Conservation (phyloP, 2,329 filamentous ascomycete genomes). For the Kalaharituber pfeilii region DNA sequence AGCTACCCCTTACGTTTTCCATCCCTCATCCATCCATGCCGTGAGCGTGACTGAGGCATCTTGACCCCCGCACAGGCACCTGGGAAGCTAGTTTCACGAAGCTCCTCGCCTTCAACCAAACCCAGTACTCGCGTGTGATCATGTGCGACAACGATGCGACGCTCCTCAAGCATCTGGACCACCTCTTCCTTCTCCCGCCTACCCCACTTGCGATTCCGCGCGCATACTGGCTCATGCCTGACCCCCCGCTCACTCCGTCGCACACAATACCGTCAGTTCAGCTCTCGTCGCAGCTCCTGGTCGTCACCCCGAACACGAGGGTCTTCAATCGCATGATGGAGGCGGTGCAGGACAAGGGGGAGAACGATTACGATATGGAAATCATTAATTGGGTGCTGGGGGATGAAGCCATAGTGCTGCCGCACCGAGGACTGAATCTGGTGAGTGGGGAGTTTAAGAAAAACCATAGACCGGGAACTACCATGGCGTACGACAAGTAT, state of each 20-base stretch:
- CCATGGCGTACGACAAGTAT: constrained; percentile 31
- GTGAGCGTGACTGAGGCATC: background rate
- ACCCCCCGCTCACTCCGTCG: constrained; percentile 29
- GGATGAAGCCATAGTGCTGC: constrained; percentile 42
- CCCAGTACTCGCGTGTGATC: constrained; percentile 37
- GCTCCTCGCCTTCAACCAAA: constrained; percentile 50
- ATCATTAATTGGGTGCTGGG: constrained; percentile 46
- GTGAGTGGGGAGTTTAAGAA: constrained; percentile 45
- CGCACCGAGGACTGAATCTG: constrained; percentile 45
- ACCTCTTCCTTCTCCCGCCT: constrained; percentile 49
- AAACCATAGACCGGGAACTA: constrained; percentile 25
- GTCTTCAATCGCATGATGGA: constrained; percentile 33
- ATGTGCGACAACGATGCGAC: constrained; percentile 20
- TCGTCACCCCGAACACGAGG: constrained; percentile 39
- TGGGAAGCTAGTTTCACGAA: constrained; percentile 52
- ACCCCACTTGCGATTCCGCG: constrained; percentile 48
- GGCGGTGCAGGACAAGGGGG: constrained; percentile 24
- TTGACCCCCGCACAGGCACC: constrained; percentile 26
- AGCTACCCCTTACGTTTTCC: background rate
- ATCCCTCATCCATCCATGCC: background rate
- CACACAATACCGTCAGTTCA: background rate
- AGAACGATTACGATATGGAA: constrained; percentile 46
- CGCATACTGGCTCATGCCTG: constrained; percentile 46
- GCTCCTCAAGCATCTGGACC: constrained; percentile 42
- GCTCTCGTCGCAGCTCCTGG: constrained; percentile 44